phyloP scores from a whole-genome alignment of 768 basidiomycete species.

The Mycena chlorophos region DNA sequence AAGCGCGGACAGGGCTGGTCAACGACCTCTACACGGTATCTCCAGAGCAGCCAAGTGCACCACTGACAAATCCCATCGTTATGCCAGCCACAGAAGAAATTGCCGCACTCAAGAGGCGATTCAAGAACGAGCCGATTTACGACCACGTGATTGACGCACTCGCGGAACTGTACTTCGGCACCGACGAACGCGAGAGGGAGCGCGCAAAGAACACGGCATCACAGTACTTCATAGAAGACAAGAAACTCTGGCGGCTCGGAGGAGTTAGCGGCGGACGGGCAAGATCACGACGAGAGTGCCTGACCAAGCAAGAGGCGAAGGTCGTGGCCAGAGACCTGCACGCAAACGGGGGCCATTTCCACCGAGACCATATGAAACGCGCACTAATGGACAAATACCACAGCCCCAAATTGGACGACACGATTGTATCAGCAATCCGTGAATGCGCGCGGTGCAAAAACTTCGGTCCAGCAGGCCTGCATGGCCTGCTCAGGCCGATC shows the following conservation, averaged over 20 bases:
- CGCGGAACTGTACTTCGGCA: conserved; percentile 16
- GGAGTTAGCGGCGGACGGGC: background rate
- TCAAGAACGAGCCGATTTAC: conserved; percentile 16
- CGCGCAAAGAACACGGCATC: conserved; percentile 6
- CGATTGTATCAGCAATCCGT: conserved; percentile 21
- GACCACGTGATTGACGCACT: conserved; percentile 10
- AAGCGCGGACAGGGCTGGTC: conserved; percentile 12
- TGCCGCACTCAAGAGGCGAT: conserved; percentile 5
- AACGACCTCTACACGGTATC: conserved; percentile 13
- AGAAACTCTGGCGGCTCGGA: conserved; percentile 17
- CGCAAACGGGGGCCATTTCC: conserved; percentile 23
- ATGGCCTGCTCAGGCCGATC: conserved; percentile 30
- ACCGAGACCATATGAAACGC: conserved; percentile 24
- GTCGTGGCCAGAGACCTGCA: conserved; percentile 2
- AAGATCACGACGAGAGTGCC: conserved; percentile 6
- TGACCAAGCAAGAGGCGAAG: conserved; percentile 8
- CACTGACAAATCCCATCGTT: background rate
- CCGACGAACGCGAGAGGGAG: background rate
- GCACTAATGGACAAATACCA: conserved; percentile 15
- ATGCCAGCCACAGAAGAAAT: conserved; percentile 1
- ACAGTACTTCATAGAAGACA: conserved; percentile 11
- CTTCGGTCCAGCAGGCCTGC: conserved; percentile 25
- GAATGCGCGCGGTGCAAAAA: conserved; percentile 29
- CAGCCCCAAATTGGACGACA: conserved; percentile 25
- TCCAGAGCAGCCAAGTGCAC: too few species aligned